A percentile compares a stretch with the other conserved stretches of the same genome.
These are phyloP conservation scores for Ceratocystis harringtonii DNA, from an alignment of 2,329 filamentous ascomycete genomes.

Conservation along the genomic window DNA sequence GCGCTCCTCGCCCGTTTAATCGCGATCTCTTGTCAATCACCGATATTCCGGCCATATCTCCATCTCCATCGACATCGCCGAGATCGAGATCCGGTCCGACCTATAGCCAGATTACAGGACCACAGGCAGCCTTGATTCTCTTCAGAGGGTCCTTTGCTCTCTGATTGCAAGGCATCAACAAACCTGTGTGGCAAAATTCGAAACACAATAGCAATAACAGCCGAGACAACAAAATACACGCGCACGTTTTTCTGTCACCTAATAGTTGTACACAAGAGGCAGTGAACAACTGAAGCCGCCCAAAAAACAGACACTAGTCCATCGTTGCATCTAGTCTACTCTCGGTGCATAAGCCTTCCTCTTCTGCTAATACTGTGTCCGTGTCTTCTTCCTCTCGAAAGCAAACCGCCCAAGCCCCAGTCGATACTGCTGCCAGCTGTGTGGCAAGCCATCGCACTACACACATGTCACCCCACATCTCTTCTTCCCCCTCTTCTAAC, in stretches of 20 bases:
- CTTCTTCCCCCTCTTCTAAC: neutral
- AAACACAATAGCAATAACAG: slow-evolving; percentile 3
- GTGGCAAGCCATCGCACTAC: neutral
- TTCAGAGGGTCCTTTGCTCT: neutral
- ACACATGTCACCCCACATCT: neutral
- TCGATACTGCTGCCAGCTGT: neutral
- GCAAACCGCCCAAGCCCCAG: neutral
- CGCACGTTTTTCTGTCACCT: neutral
- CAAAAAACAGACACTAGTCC: neutral
- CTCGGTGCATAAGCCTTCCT: neutral
- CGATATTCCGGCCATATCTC: neutral
- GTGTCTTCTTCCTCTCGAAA: neutral
- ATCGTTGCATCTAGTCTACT: neutral
- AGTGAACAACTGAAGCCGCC: neutral
- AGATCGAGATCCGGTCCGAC: neutral
- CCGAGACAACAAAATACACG: slow-evolving; percentile 1
- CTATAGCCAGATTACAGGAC: neutral
- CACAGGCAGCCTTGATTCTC: neutral
- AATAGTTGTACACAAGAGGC: neutral
- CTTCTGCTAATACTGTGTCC: neutral
- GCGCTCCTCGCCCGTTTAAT: neutral
- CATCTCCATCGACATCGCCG: neutral
- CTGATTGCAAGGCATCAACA: neutral
- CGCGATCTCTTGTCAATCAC: neutral
- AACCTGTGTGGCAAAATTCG: neutral